phyloP scores from a whole-genome alignment of 345 rosid species.

The Fremontodendron californicum region DNA sequence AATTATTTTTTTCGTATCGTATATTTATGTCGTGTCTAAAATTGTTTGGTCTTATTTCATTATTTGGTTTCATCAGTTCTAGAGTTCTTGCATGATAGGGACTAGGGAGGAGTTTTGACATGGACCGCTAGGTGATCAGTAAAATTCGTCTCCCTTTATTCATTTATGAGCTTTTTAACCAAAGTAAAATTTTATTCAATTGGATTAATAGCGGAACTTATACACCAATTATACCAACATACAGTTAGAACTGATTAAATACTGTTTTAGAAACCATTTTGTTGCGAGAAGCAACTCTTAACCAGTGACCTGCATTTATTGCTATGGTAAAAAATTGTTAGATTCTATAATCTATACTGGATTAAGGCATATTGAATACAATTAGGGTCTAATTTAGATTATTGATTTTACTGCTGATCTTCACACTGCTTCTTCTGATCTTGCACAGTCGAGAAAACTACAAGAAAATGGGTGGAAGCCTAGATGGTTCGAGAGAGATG shows the following conservation, averaged over 20 bases:
- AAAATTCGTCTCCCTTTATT: too few relatives aligned
- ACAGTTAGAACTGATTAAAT: not conserved
- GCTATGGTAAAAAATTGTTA: not conserved
- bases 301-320: not conserved
- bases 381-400: not conserved
- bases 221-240: not conserved
- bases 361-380: too few relatives aligned
- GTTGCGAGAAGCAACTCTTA: not conserved
- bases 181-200: too few relatives aligned
- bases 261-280: not conserved
- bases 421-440: not conserved
- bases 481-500: conserved; percentile 68
- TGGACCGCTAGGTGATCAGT: not conserved
- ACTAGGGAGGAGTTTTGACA: not conserved
- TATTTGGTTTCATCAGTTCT: not conserved
- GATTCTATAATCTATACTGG: not conserved
- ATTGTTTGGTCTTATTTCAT: not conserved
- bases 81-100: not conserved
- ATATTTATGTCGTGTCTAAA: too few relatives aligned
- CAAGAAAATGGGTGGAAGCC: conserved; percentile 97
- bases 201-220: too few relatives aligned
- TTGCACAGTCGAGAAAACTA: conserved; percentile 66
- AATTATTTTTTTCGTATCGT: too few relatives aligned
- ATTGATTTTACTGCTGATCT: not conserved
- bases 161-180: too few relatives aligned